Conservation (phyloP, 73 alveolate genomes). For the Uronychia setigera region DNA sequence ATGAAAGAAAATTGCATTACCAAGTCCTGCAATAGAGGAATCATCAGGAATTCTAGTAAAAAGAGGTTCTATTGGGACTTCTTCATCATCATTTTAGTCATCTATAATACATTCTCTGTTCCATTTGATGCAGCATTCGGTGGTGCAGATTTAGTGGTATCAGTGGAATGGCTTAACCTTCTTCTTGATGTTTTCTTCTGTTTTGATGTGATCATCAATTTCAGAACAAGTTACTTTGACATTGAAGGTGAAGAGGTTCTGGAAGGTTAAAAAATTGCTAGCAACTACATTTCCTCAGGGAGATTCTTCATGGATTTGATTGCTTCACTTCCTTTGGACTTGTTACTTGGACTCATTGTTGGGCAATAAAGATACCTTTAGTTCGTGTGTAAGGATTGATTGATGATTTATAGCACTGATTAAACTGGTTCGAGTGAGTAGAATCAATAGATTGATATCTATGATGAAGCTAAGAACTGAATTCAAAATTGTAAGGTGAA, state of each 20-base stretch:
- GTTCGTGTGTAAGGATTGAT: neutral
- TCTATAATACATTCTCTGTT: neutral
- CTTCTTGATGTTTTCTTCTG: conserved; percentile 17
- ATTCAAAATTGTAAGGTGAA: conserved; percentile 30
- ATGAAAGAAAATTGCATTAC: neutral
- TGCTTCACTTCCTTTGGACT: conserved; percentile 64
- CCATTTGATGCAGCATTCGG: conserved; percentile 1
- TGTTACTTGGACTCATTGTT: neutral
- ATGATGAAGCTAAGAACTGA: conserved; percentile 39
- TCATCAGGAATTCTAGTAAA: neutral
- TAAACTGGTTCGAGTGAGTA: conserved; percentile 47
- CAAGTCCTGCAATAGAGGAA: neutral
- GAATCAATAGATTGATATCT: conserved; percentile 51
- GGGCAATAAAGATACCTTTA: neutral
- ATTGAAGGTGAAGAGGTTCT: conserved; percentile 53
- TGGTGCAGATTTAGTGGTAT: neutral
- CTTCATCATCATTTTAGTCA: neutral
- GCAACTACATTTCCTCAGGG: conserved; percentile 31
- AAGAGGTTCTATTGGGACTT: conserved; percentile 34
- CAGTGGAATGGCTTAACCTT: conserved; percentile 15
- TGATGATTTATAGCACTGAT: conserved; percentile 4
- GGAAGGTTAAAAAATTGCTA: conserved; percentile 27
- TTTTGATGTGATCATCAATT: conserved; percentile 35
- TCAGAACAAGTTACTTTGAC: conserved; percentile 25
- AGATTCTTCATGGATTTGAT: conserved; percentile 62